phyloP scores from a whole-genome alignment of 495 filamentous ascomycete genomes.

The Jackrogersella multiformis region DNA sequence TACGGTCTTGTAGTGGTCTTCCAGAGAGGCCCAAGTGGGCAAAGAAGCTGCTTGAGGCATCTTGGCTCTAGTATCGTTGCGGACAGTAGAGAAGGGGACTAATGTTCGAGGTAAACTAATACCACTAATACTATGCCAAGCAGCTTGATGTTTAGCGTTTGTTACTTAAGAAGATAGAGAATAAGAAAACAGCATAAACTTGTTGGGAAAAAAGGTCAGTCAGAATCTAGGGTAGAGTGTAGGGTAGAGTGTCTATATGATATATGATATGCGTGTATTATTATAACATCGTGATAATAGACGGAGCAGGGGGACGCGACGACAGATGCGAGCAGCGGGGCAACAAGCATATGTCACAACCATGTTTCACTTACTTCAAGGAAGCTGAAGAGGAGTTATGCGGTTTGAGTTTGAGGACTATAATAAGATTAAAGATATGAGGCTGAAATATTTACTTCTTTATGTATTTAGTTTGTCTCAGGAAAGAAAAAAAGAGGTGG shows the following conservation, averaged over 20 bases:
- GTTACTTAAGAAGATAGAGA: slow-evolving; percentile 1
- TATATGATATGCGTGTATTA: slow-evolving; percentile 21
- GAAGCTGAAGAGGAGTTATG: slow-evolving; percentile 8
- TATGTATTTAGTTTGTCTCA: slow-evolving; percentile 1
- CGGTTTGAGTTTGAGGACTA: background rate
- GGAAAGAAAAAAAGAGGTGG: background rate
- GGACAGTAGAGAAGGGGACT: background rate
- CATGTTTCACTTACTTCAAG: slow-evolving; percentile 33
- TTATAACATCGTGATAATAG: slow-evolving; percentile 13
- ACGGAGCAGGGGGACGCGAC: background rate
- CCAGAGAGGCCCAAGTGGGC: slow-evolving; percentile 84
- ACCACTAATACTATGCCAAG: slow-evolving; percentile 19
- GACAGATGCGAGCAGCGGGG: slow-evolving; percentile 13
- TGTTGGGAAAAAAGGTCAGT: slow-evolving; percentile 36
- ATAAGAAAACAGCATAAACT: slow-evolving; percentile 18
- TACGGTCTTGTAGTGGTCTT: slow-evolving; percentile 83
- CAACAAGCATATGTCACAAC: slow-evolving; percentile 25
- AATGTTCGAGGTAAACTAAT: background rate
- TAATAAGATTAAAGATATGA: background rate
- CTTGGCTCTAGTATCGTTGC: slow-evolving; percentile 13
- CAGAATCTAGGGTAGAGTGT: too few species aligned
- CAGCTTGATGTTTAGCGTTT: slow-evolving; percentile 31
- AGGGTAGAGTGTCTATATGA: background rate
- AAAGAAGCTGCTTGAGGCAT: slow-evolving; percentile 81
- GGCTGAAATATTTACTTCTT: slow-evolving; percentile 3